These are phyloP conservation scores for Colletotrichum karsti DNA, from an alignment of 2,329 filamentous ascomycete species.

Conservation along the genomic window DNA sequence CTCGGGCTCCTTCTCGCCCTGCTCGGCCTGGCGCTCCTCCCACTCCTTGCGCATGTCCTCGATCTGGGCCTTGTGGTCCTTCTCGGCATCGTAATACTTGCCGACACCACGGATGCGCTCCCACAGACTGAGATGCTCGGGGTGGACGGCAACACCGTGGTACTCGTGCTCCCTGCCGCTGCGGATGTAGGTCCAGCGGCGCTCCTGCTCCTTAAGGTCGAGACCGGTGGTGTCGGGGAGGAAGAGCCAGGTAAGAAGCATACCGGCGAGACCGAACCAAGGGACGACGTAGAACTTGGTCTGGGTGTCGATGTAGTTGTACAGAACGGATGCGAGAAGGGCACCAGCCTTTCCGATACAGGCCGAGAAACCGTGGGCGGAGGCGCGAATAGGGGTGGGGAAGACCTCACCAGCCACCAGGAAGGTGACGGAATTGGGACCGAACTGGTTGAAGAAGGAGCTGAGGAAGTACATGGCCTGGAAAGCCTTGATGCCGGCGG, in stretches of 20 bases:
- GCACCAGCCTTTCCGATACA: slow-evolving; percentile 90
- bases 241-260: slow-evolving; percentile 84
- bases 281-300: slow-evolving; percentile 92
- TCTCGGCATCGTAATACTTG: slow-evolving; percentile 84
- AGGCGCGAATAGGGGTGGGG: slow-evolving; percentile 91
- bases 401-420: slow-evolving; percentile 96
- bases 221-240: slow-evolving; percentile 97
- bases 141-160: slow-evolving; percentile 92
- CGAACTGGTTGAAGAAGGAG: slow-evolving; percentile 99
- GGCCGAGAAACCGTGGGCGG: slow-evolving; percentile 94
- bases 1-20: slow-evolving; percentile 58
- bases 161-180: slow-evolving; percentile 82
- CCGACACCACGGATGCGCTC: slow-evolving; percentile 81
- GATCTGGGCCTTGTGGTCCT: slow-evolving; percentile 86
- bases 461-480: slow-evolving; percentile 98
- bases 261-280: slow-evolving; percentile 92
- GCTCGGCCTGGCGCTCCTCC: slow-evolving; percentile 58
- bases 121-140: slow-evolving; percentile 87
- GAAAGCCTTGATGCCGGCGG: slow-evolving; percentile 82
- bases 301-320: slow-evolving; percentile 91
- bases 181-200: slow-evolving; percentile 89
- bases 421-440: slow-evolving; percentile 96
- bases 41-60: slow-evolving; percentile 78
- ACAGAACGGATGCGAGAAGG: slow-evolving; percentile 85
- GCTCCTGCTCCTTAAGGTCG: slow-evolving; percentile 96